These are phyloP conservation scores for Circinella minor DNA, from an alignment of 371 early-diverging fungal genomes.

Conservation along the genomic window DNA sequence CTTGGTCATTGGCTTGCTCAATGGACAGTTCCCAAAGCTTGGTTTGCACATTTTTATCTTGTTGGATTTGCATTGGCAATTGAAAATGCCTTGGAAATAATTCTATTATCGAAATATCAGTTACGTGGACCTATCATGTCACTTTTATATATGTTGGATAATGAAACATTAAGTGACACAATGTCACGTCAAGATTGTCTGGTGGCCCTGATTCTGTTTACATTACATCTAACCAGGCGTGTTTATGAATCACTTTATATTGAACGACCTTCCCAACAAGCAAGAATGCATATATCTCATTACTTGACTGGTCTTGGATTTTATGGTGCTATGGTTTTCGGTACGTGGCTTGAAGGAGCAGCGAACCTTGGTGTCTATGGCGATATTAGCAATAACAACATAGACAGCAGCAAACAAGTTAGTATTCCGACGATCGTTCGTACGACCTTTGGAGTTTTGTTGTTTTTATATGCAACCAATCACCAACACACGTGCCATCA, in stretches of 20 bases:
- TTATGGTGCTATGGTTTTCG: conserved; percentile 63
- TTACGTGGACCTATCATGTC: conserved; percentile 19
- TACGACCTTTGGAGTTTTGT: conserved; percentile 17
- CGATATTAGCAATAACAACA: conserved; percentile 4
- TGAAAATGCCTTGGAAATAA: conserved; percentile 27
- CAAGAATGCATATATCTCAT: conserved; percentile 73
- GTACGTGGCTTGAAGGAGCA: conserved; percentile 51
- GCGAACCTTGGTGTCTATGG: conserved; percentile 29
- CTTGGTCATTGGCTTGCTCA: conserved; percentile 23
- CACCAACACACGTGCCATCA: conserved; percentile 72
- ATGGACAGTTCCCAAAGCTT: conserved; percentile 64
- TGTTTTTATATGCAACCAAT: conserved; percentile 57
- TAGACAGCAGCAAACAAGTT: not conserved
- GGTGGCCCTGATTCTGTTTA: conserved; percentile 53
- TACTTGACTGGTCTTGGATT: conserved; percentile 71
- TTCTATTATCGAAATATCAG: not conserved
- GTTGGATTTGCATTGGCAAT: conserved; percentile 44
- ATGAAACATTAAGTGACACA: conserved; percentile 17
- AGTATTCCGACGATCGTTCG: conserved; percentile 9
- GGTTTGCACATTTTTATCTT: conserved; percentile 75
- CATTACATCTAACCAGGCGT: conserved; percentile 61
- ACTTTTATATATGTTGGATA: conserved; percentile 26
- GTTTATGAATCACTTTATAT: conserved; percentile 68
- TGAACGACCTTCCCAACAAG: conserved; percentile 57
- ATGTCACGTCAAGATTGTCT: conserved; percentile 29